A percentile compares a stretch with the other conserved stretches of the same genome.
phyloP scores from a whole-genome alignment of 371 early-diverging fungal genomes.

The Mucor indicus region DNA sequence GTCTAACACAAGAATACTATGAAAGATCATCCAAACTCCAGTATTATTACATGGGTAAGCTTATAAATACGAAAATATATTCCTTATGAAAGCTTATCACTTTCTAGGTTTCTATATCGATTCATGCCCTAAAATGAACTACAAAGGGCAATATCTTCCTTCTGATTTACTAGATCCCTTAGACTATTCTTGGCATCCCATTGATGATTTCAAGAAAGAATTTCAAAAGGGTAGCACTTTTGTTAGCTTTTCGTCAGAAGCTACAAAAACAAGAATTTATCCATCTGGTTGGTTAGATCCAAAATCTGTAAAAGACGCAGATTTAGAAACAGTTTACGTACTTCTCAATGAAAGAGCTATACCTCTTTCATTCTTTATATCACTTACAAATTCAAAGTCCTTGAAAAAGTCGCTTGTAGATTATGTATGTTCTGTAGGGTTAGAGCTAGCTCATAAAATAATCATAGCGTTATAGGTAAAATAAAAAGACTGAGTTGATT shows the following conservation, averaged over 20 bases:
- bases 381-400: background rate
- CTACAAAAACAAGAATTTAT: background rate
- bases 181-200: slow-evolving; percentile 40
- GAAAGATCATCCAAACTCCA: slow-evolving; percentile 29
- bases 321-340: slow-evolving; percentile 7
- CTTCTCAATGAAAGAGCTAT: slow-evolving; percentile 7
- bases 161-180: slow-evolving; percentile 75
- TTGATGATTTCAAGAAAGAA: slow-evolving; percentile 11
- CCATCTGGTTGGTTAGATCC: slow-evolving; percentile 23
- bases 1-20: slow-evolving; percentile 41
- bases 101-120: slow-evolving; percentile 83
- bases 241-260: slow-evolving; percentile 8
- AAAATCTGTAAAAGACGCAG: background rate
- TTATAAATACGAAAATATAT: background rate
- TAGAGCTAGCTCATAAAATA: slow-evolving; percentile 14
- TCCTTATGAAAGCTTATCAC: background rate
- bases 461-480: background rate
- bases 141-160: slow-evolving; percentile 87
- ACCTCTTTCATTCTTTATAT: slow-evolving; percentile 6
- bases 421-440: slow-evolving; percentile 20
- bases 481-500: too few relatives aligned
- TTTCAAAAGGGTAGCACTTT: slow-evolving; percentile 10
- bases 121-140: slow-evolving; percentile 87
- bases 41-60: slow-evolving; percentile 86
- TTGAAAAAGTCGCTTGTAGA: slow-evolving; percentile 5